Base-by-base conservation (phyloP, 345 rosid genomes). In the Syzygium aqueum region DNA sequence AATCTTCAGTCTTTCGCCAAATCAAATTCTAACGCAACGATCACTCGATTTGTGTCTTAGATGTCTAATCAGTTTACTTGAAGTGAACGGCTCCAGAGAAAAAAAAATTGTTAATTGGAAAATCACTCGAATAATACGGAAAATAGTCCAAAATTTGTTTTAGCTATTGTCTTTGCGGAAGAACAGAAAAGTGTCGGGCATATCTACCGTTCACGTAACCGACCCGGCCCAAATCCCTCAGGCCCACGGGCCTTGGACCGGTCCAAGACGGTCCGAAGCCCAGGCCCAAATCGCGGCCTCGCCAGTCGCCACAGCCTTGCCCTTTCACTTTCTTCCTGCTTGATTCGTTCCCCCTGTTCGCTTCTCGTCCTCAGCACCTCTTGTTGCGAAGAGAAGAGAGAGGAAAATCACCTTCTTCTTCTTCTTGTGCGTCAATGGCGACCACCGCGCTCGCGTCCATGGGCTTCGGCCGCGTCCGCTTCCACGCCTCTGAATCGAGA, bases 401-500 rank as follows among this genome's bases (percentile, higher is more conserved):
- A 23, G 61, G 9, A 19, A 19, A 67, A 33, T 33, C 80, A 17
- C 22, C 43, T 52, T 52, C 53, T 56, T 56, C 53, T 56, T 56
- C 57, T 25, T 59, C 65, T 67, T 67, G 46, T 33, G 33, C 87
- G 52, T 86, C 85, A 87, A 95, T 96, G 99, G 94, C 99, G 51
- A 87, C 94, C 57, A 61, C 88, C 13, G 84, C 57, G 11, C 16
- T 87, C 84, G 37, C 86, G 21, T 84, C 88, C 88, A n/a, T 53
- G 52, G 52, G 53, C 84, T 52, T 53, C 85, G 51, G 85, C 85
- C 23, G 37, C 85, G 27, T 14, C 88, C 59, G 46, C 88, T 30
- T 54, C 85, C 40, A 14, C 88, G 30, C 40, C 65, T 28, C 59
- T 84, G 83, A 46, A 84, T 23, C 21, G 85, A 21, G 84, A 65